Evolutionary conservation across 495 filamentous ascomycete genomes (phyloP).

Genomic region (Haplographium delicatum): DNA sequence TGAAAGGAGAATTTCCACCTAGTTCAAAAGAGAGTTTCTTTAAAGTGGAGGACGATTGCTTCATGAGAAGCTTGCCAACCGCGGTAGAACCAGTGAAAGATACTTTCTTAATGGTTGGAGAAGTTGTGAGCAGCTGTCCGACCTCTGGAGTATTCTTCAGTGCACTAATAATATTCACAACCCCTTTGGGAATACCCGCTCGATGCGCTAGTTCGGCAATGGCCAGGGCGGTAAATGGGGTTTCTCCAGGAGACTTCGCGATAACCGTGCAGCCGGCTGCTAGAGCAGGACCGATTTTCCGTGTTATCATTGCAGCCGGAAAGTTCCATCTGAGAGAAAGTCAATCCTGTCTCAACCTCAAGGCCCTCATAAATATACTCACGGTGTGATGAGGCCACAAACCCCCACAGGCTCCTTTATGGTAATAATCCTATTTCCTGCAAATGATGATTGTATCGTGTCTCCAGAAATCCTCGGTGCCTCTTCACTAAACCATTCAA

Average conservation of each 20-base stretch:
- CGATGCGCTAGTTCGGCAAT: constrained; percentile 76
- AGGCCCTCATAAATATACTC: too few species aligned
- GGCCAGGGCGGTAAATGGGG: constrained; percentile 77
- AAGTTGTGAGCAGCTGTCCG: constrained; percentile 65
- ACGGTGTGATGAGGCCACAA: constrained; percentile 87
- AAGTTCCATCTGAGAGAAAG: constrained; percentile 69
- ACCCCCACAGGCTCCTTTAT: constrained; percentile 88
- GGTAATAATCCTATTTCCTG: constrained; percentile 72
- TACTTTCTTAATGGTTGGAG: constrained; percentile 70
- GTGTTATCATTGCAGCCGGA: constrained; percentile 86
- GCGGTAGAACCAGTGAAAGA: constrained; percentile 85
- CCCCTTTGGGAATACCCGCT: constrained; percentile 79
- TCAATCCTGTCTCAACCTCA: not conserved
- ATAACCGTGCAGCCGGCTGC: constrained; percentile 84
- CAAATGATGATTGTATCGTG: constrained; percentile 65
- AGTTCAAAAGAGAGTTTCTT: constrained; percentile 88
- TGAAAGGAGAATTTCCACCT: constrained; percentile 88
- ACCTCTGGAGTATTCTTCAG: constrained; percentile 66
- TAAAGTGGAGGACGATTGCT: constrained; percentile 71
- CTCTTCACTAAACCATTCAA: constrained; percentile 80
- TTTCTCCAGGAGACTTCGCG: constrained; percentile 79
- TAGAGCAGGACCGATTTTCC: constrained; percentile 81
- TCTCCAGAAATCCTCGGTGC: constrained; percentile 68
- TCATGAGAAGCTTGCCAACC: constrained; percentile 85
- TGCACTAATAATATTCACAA: constrained; percentile 76